These are phyloP conservation scores for Trichosanthes cucumerina DNA, from an alignment of 306 rosid genomes.

Conservation along the genomic window DNA sequence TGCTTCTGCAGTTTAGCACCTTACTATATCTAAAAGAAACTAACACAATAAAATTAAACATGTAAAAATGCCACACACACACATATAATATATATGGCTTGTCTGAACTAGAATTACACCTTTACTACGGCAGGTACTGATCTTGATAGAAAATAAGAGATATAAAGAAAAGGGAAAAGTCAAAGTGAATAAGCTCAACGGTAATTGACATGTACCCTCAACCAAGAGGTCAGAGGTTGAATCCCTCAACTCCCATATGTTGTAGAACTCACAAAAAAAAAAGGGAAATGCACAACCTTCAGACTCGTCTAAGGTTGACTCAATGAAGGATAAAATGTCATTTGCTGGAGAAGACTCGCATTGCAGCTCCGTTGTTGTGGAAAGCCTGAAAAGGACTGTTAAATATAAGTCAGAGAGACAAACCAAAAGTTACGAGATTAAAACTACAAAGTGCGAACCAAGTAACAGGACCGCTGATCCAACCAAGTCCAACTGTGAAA, in stretches of 20 bases:
- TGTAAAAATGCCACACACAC: neutral
- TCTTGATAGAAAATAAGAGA: neutral
- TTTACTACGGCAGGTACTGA: neutral
- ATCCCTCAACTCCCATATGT: too few relatives aligned
- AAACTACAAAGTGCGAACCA: neutral
- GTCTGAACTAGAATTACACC: neutral
- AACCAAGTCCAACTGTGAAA: neutral
- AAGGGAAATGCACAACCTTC: slow-evolving; percentile 49
- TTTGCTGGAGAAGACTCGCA: slow-evolving; percentile 25
- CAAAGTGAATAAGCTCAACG: too few relatives aligned
- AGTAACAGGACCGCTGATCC: neutral
- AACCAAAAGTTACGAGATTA: neutral
- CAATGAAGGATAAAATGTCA: slow-evolving; percentile 53
- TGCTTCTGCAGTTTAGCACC: neutral
- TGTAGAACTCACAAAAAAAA: too few relatives aligned
- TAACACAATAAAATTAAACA: neutral
- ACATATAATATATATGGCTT: neutral
- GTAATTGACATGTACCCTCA: too few relatives aligned
- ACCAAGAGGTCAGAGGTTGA: too few relatives aligned
- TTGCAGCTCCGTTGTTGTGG: slow-evolving; percentile 35
- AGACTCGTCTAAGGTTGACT: slow-evolving; percentile 36
- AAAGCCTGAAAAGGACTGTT: slow-evolving; percentile 52
- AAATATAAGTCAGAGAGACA: slow-evolving; percentile 37
- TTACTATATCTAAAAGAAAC: neutral
- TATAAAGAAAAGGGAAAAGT: neutral